These are phyloP conservation scores for Wallacemonas sp. DNA, from an alignment of 208 protist genomes.

Conservation along the genomic window DNA sequence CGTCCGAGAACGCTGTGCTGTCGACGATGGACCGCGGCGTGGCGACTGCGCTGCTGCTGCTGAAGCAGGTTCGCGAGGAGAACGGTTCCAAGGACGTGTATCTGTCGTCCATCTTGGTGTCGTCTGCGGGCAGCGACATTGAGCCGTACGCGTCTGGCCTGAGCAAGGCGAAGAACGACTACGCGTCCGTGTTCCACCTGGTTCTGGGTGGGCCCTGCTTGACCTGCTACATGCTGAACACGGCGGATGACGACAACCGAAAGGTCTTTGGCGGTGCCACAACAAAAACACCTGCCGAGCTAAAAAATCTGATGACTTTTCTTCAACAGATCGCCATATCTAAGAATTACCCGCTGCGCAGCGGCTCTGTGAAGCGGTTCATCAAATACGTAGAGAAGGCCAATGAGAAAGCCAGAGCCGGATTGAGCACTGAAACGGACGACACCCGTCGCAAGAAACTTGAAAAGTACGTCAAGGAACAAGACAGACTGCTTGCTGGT, in stretches of 20 bases:
- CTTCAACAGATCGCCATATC: conserved; percentile 43
- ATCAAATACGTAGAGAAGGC: conserved; percentile 64
- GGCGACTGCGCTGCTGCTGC: conserved; percentile 46
- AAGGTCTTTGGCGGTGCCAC: conserved; percentile 5
- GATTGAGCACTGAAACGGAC: conserved; percentile 41
- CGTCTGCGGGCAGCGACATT: conserved; percentile 51
- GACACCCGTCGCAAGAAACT: conserved; percentile 40
- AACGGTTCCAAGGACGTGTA: conserved; percentile 66
- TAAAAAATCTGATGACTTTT: conserved; percentile 39
- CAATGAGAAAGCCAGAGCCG: conserved; percentile 38
- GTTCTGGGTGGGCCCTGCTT: conserved; percentile 65
- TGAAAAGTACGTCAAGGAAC: conserved; percentile 61
- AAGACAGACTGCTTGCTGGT: conserved; percentile 45
- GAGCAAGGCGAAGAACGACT: conserved; percentile 40
- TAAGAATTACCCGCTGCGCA: conserved; percentile 77
- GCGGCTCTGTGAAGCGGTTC: conserved; percentile 76
- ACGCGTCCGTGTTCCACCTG: conserved; percentile 70
- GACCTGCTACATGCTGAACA: conserved; percentile 75
- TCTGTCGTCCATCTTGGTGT: conserved; percentile 69
- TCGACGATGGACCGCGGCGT: conserved; percentile 48
- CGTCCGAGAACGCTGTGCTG: conserved; percentile 40
- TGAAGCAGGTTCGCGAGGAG: conserved; percentile 51
- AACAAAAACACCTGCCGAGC: conserved; percentile 1
- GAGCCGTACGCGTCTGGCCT: conserved; percentile 53
- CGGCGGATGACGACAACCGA: conserved; percentile 43